Evolutionary conservation across 2,329 filamentous ascomycete genomes (phyloP).

Genomic region (Elsinoe fawcettii): DNA sequence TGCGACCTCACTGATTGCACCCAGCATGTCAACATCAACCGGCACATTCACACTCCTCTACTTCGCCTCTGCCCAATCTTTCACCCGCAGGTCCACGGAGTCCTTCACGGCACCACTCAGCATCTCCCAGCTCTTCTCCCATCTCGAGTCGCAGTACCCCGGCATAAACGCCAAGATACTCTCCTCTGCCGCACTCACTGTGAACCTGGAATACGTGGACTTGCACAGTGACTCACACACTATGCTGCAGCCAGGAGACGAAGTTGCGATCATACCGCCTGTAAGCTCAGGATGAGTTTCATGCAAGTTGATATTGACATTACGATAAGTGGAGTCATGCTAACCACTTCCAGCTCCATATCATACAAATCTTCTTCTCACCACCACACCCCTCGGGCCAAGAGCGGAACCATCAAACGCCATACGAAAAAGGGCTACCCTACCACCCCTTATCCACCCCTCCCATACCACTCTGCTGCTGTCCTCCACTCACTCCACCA

Average conservation of each 20-base stretch:
- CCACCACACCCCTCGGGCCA: too few species aligned
- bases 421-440: not conserved
- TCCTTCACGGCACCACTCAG: conserved; percentile 57
- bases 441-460: not conserved
- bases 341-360: not conserved
- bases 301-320: not conserved
- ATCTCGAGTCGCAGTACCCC: conserved; percentile 60
- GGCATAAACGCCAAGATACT: conserved; percentile 64
- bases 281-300: conserved; percentile 69
- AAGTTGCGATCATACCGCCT: conserved; percentile 80
- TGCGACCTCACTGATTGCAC: too few species aligned
- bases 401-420: not conserved
- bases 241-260: conserved; percentile 63
- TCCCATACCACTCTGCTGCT: not conserved
- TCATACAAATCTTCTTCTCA: not conserved
- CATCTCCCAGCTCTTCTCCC: conserved; percentile 55
- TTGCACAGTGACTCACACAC: conserved; percentile 44
- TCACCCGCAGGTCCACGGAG: conserved; percentile 61
- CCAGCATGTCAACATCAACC: too few species aligned
- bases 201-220: conserved; percentile 78
- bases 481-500: not conserved
- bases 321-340: not conserved
- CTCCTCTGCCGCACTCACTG: conserved; percentile 64
- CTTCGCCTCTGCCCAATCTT: conserved; percentile 68
- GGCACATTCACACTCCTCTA: conserved; percentile 64